Conservation (phyloP, 225 moss, liverwort and hornwort species). For the Sphagnum tenellum region DNA sequence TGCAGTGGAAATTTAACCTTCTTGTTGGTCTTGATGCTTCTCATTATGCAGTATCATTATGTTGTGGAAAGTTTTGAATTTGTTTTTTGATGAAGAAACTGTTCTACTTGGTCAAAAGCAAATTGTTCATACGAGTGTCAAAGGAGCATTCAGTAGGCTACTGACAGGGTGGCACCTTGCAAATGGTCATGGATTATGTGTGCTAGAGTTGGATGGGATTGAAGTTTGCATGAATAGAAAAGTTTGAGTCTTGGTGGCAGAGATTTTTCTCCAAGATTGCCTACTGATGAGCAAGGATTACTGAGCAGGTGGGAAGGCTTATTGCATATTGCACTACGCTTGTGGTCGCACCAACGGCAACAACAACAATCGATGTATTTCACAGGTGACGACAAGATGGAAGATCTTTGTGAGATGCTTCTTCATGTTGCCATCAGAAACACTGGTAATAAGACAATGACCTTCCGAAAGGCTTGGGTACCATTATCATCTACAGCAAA, state of each 20-base stretch:
- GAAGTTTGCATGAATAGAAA: background rate
- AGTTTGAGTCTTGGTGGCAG: background rate
- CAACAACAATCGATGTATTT: conserved; percentile 3
- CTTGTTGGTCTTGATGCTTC: background rate
- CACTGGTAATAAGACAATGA: conserved; percentile 28
- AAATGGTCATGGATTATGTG: too few relatives aligned
- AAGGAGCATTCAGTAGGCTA: too few relatives aligned
- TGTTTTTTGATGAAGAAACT: too few relatives aligned
- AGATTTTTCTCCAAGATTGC: background rate
- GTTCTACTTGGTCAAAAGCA: too few relatives aligned
- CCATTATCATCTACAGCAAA: conserved; percentile 2
- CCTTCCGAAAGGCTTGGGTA: conserved; percentile 60
- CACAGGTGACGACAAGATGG: conserved; percentile 3
- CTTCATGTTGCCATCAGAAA: conserved; percentile 68
- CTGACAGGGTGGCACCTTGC: too few relatives aligned
- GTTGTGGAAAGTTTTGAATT: too few relatives aligned
- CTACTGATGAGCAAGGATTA: background rate
- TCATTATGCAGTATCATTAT: background rate
- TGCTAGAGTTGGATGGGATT: too few relatives aligned
- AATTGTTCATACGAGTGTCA: too few relatives aligned
- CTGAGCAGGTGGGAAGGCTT: conserved; percentile 77
- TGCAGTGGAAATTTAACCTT: too few relatives aligned
- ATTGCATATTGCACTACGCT: conserved; percentile 60
- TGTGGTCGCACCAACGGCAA: conserved; percentile 32
- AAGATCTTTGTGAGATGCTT: conserved; percentile 35